Evolutionary conservation across 164 flowering plant genomes (phyloP), one percentile per base, ranked within the genome.

Genomic region (Liriodendron chinense): DNA sequence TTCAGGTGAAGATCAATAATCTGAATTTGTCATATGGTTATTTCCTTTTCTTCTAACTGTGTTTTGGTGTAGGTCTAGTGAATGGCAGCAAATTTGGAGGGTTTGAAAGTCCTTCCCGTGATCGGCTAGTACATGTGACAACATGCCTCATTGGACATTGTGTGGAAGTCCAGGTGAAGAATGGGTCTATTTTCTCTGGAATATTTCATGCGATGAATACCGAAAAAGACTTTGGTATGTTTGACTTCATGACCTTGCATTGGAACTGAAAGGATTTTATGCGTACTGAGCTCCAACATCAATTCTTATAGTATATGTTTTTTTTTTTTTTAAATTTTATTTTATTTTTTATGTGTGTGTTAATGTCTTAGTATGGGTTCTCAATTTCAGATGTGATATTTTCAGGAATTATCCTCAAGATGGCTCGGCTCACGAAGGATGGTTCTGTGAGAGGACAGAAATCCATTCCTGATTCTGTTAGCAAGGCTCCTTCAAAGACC

Each of bases 111-210:
- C 84, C 89, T 78, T 86, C 90, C 43, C 88, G 87, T 56, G 97
- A 96, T 71, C 87, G 96, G 68, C 76, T 96, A 57, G 83, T 91
- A 69, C 94, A 88, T 84, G 26, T 91, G 28, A 78, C 94, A 57
- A 83, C 97, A 65, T 89, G 94, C 78, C 90, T 93, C 74, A 86
- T 94, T 77, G 99, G 99, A 74, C 98, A 91, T 56, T 85, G 77
- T 48, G 99, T 96, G 80, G 98, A 94, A 68, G 96, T 96, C 72
- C 98, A 93, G 78, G 91, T 94, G 76, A 86, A 84, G 86, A 88
- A 88, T 87, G 98, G 99, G 76, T 93, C 98, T 67, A 74, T 90
- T 16, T 90, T 78, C 83, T 77, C 93, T 74, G 98, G 99, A 78
- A 87, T 93, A 82, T 93, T 89, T 82, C 96, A 96, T 84, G 86